Conservation (phyloP, 495 filamentous ascomycete genomes). For the Penicillium goetzii region DNA sequence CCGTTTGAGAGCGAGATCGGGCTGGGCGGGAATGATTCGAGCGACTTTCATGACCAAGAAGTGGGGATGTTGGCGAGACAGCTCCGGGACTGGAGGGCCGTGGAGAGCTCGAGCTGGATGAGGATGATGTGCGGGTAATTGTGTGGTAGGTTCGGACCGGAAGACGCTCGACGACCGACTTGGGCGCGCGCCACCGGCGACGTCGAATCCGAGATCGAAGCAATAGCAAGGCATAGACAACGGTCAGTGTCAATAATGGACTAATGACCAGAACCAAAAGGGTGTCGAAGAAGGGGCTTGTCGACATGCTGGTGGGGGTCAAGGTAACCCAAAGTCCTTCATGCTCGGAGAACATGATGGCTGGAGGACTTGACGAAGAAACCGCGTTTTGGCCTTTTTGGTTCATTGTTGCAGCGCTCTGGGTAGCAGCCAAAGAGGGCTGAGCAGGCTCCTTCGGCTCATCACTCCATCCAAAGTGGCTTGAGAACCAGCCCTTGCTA, state of each 20-base stretch:
- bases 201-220: slow-evolving; percentile 87
- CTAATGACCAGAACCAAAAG: slow-evolving; percentile 90
- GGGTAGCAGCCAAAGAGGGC: slow-evolving; percentile 19
- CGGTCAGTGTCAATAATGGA: slow-evolving; percentile 85
- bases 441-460: slow-evolving; percentile 16
- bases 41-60: slow-evolving; percentile 51
- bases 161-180: slow-evolving; percentile 92
- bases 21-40: slow-evolving; percentile 41
- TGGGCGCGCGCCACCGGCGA: slow-evolving; percentile 92
- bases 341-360: slow-evolving; percentile 51
- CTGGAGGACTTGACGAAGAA: slow-evolving; percentile 17
- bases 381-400: slow-evolving; percentile 22
- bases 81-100: slow-evolving; percentile 54
- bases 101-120: slow-evolving; percentile 53
- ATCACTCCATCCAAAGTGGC: slow-evolving; percentile 41
- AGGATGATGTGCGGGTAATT: slow-evolving; percentile 60
- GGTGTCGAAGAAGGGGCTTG: slow-evolving; percentile 96
- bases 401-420: slow-evolving; percentile 3
- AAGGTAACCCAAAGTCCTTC: slow-evolving; percentile 95
- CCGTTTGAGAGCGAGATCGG: slow-evolving; percentile 67
- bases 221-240: slow-evolving; percentile 89
- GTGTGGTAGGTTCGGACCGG: slow-evolving; percentile 95
- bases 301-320: slow-evolving; percentile 85
- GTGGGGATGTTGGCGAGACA: slow-evolving; percentile 74
- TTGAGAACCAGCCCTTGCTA: slow-evolving; percentile 43